Percentiles rank a stretch among this genome's conserved stretches.
Evolutionary conservation across 2,329 filamentous ascomycete genomes (phyloP).

Genomic region (Zarea fungicola): DNA sequence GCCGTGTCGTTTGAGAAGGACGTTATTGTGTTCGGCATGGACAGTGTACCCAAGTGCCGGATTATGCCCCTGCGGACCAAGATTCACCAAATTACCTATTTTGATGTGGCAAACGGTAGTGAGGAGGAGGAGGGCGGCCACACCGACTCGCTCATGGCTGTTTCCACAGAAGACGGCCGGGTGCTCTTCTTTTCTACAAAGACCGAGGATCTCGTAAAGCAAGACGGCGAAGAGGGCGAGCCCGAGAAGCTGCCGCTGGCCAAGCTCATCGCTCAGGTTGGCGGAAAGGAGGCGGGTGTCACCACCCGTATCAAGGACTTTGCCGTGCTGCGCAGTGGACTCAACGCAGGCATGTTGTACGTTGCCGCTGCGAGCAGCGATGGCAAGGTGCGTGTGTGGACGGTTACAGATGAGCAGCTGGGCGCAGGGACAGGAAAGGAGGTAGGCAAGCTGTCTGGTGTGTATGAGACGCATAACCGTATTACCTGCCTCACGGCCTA

Average conservation of each 20-base stretch:
- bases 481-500: constrained; percentile 88
- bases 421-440: constrained; percentile 24
- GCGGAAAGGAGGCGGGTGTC: constrained; percentile 65
- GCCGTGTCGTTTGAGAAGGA: constrained; percentile 86
- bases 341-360: constrained; percentile 39
- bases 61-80: constrained; percentile 69
- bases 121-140: constrained; percentile 18
- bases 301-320: constrained; percentile 84
- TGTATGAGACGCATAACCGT: constrained; percentile 78
- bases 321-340: constrained; percentile 49
- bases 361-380: constrained; percentile 78
- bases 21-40: constrained; percentile 78
- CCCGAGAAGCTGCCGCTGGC: constrained; percentile 47
- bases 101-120: constrained; percentile 49
- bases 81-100: constrained; percentile 74
- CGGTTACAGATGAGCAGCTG: constrained; percentile 43
- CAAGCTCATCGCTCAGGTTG: constrained; percentile 68
- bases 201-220: constrained; percentile 37
- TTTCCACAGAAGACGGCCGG: constrained; percentile 87
- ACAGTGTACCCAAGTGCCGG: constrained; percentile 74
- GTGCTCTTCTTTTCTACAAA: constrained; percentile 77
- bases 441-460: constrained; percentile 64
- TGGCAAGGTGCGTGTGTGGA: constrained; percentile 77
- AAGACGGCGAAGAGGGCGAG: constrained; percentile 36
- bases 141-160: constrained; percentile 54